A percentile compares a stretch with the other conserved stretches of the same genome.
Evolutionary conservation across 2,329 filamentous ascomycete genomes (phyloP).

Genomic region (Domatiomyces globalis): DNA sequence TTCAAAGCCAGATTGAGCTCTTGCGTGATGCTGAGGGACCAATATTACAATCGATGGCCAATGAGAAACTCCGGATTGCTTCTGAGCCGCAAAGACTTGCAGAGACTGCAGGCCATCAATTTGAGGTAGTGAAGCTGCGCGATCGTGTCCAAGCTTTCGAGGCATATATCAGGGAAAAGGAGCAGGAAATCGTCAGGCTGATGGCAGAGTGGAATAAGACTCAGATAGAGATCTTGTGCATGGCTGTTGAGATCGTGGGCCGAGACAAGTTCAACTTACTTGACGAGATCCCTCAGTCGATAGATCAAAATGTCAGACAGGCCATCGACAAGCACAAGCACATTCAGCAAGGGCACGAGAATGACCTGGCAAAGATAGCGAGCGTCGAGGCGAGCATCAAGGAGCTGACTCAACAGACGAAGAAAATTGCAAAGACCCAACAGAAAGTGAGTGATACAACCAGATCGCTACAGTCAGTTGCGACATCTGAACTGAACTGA

Average conservation of each 20-base stretch:
- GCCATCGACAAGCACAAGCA: not conserved
- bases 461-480: not conserved
- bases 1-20: not conserved
- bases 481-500: not conserved
- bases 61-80: not conserved
- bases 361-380: not conserved
- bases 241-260: slow-evolving; percentile 12
- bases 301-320: not conserved
- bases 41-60: not conserved
- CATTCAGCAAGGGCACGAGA: slow-evolving; percentile 3
- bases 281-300: not conserved
- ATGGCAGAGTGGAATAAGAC: slow-evolving; percentile 14
- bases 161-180: not conserved
- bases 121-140: not conserved
- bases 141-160: slow-evolving; percentile 1
- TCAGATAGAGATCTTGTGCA: slow-evolving; percentile 8
- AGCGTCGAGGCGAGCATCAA: slow-evolving; percentile 4
- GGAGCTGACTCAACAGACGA: slow-evolving; percentile 7
- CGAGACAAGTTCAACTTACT: slow-evolving; percentile 2
- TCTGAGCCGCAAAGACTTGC: not conserved
- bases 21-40: not conserved
- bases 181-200: not conserved
- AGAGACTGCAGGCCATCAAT: not conserved
- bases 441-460: slow-evolving; percentile 7
- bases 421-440: slow-evolving; percentile 6